Evolutionary conservation across 2,329 filamentous ascomycete species (phyloP), one percentile per base, ranked within the genome.

Genomic region (Xylariaceae sp.): DNA sequence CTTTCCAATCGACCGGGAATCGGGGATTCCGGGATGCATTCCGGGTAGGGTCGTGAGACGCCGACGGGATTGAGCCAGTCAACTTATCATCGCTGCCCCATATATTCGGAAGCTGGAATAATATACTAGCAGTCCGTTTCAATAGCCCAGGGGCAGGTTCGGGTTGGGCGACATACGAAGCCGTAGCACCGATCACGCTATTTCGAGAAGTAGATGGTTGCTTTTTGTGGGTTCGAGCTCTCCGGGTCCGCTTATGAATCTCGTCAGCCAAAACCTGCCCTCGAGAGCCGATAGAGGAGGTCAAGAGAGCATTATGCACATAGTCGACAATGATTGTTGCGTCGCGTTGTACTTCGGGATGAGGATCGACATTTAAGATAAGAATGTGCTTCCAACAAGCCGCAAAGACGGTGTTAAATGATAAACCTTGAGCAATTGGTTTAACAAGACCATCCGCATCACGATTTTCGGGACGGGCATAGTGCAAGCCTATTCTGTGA

Each of bases 321-420:
- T 87, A 89, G 70, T 99, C 94, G 29, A 95, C 83, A 42, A 97
- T 85, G n/a, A 87, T 79, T 5, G 84, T 85, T 9, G 91, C 92
- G 68, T 94, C 88, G 60, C 87, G 81, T 58, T 95, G 88, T 32
- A 97, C 89, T 67, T 97, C 92, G 1, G 92, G 91, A 67, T 96
- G 92, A 39, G 94, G 92, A 67, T 99, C 94, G 16, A 95, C 89
- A 42, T 90, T 92, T 70, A 97, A 79, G 58, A 95, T 89, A 55
- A 96, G 76, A 41, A 95, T 80, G 65, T 96, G 89, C 69, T 95
- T 94, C 94, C 94, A 99, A 58, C 95, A 87, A 1, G 92, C 88
- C 29, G 92, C 87, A 69, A 95, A 96, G 16, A 96, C 88, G 0
- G 91, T 96, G 66, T 95, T 94, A 60, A 89, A 85, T 12, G 92